phyloP scores from a whole-genome alignment of 1,139 yeast genomes.

The Pichia sp. region DNA sequence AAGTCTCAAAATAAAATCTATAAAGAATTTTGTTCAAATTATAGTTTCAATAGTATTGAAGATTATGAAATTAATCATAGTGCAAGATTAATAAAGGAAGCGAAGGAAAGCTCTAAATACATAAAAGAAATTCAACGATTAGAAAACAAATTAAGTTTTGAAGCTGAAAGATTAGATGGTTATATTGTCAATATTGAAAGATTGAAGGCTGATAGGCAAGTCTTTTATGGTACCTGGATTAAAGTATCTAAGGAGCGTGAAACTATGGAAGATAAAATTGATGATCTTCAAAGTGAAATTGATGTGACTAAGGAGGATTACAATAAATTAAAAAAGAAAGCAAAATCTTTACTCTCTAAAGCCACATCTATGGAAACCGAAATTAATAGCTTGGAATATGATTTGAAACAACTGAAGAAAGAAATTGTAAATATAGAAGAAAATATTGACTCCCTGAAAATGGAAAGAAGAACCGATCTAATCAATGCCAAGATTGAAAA shows the following conservation, averaged over 20 bases:
- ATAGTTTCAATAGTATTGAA: conserved; percentile 48
- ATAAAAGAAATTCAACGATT: conserved; percentile 56
- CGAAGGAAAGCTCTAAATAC: conserved; percentile 59
- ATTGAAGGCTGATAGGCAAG: conserved; percentile 32
- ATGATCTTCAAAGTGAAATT: conserved; percentile 43
- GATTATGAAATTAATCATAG: conserved; percentile 71
- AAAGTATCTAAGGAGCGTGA: conserved; percentile 32
- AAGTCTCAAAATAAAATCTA: conserved; percentile 42
- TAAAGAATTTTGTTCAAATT: conserved; percentile 45
- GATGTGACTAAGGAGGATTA: conserved; percentile 41
- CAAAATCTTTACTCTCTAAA: conserved; percentile 20
- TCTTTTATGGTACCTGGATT: conserved; percentile 33
- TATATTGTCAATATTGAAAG: conserved; percentile 40
- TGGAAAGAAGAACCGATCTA: conserved; percentile 56
- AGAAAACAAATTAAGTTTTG: conserved; percentile 59
- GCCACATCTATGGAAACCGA: conserved; percentile 28
- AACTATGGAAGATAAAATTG: conserved; percentile 36
- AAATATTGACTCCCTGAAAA: conserved; percentile 46
- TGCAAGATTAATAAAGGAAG: conserved; percentile 48
- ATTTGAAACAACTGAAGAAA: conserved; percentile 31
- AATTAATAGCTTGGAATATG: conserved; percentile 35
- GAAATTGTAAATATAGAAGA: conserved; percentile 43
- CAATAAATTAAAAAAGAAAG: conserved; percentile 25
- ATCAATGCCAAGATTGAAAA: conserved; percentile 74
- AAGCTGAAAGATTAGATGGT: conserved; percentile 48